These are phyloP conservation scores for Arxiozyma slooffiae DNA, from an alignment of 1,139 yeast species.

Conservation along the genomic window DNA sequence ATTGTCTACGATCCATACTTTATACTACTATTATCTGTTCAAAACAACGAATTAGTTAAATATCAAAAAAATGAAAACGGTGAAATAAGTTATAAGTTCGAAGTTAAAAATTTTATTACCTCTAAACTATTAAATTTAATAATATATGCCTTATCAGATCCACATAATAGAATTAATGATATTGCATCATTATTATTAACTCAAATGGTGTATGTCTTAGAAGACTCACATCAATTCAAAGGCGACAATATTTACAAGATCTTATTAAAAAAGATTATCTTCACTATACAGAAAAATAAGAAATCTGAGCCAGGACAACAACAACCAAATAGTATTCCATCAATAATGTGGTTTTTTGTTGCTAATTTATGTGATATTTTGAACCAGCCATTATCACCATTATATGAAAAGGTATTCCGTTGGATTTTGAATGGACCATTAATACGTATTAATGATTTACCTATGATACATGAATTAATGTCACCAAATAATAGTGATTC, in stretches of 20 bases:
- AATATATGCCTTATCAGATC: conserved; percentile 44
- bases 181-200: conserved; percentile 38
- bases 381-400: conserved; percentile 56
- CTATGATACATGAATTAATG: conserved; percentile 46
- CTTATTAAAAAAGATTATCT: conserved; percentile 50
- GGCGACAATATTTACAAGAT: conserved; percentile 52
- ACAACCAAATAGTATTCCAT: conserved; percentile 24
- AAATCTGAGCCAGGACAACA: conserved; percentile 12
- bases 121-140: conserved; percentile 49
- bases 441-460: conserved; percentile 50
- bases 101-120: conserved; percentile 51
- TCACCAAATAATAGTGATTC: conserved; percentile 31
- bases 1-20: conserved; percentile 52
- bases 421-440: conserved; percentile 43
- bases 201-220: conserved; percentile 36
- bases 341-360: conserved; percentile 39
- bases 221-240: conserved; percentile 36
- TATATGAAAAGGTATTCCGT: conserved; percentile 60
- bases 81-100: conserved; percentile 34
- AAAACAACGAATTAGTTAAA: conserved; percentile 50
- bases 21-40: conserved; percentile 45
- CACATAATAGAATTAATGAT: conserved; percentile 44
- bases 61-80: conserved; percentile 27
- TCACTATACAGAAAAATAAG: conserved; percentile 30
- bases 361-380: conserved; percentile 50